phyloP scores from a whole-genome alignment of 805 yeast genomes.

The Metschnikowia proteae region DNA sequence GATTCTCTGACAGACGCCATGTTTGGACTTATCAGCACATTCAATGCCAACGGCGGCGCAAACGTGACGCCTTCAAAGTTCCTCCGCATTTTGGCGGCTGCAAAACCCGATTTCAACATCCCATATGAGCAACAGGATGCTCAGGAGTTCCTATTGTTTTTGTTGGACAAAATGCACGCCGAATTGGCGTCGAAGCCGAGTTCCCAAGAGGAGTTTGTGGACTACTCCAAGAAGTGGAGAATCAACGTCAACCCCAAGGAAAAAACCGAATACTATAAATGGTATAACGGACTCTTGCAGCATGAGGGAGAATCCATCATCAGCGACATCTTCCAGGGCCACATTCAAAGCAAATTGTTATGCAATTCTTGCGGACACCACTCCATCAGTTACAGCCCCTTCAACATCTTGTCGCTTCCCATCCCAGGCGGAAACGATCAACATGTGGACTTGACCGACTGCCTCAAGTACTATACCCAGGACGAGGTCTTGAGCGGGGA shows the following conservation, averaged over 20 bases:
- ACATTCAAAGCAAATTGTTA: constrained; percentile 57
- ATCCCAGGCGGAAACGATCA: constrained; percentile 37
- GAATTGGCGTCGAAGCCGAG: constrained; percentile 44
- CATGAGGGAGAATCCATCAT: constrained; percentile 66
- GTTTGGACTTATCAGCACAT: constrained; percentile 52
- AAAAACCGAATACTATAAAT: constrained; percentile 52
- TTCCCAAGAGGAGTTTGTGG: constrained; percentile 12
- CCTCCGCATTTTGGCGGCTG: constrained; percentile 44
- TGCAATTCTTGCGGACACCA: constrained; percentile 65
- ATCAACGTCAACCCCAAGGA: constrained; percentile 30
- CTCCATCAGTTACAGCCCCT: constrained; percentile 57
- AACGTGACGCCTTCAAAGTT: constrained; percentile 65
- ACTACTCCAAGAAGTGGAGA: constrained; percentile 30
- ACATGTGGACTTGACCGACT: constrained; percentile 52
- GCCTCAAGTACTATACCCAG: constrained; percentile 56
- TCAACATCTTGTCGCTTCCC: constrained; percentile 60
- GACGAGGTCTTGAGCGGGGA: constrained; percentile 69
- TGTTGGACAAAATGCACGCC: constrained; percentile 65
- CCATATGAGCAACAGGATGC: constrained; percentile 81
- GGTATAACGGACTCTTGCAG: constrained; percentile 52
- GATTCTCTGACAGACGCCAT: constrained; percentile 46
- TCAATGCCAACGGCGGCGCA: constrained; percentile 55
- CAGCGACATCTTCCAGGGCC: constrained; percentile 67
- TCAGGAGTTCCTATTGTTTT: constrained; percentile 66
- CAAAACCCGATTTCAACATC: constrained; percentile 65